Conservation (phyloP, 1,284 basidiomycete species). For the Kwoniella shivajii region DNA sequence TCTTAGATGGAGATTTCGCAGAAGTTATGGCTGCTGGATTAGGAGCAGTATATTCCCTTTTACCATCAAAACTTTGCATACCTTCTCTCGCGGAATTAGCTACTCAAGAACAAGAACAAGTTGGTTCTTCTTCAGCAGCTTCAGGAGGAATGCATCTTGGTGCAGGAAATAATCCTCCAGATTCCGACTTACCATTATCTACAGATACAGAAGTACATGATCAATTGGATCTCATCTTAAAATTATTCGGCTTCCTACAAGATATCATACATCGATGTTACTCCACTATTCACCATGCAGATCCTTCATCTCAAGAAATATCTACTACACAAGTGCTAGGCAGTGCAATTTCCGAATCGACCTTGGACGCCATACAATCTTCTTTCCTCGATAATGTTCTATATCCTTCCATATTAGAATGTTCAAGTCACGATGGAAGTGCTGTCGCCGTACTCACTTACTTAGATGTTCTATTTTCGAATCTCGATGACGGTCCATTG, state of each 20-base stretch:
- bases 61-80: constrained; percentile 75
- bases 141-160: constrained; percentile 33
- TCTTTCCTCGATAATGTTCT: constrained; percentile 91
- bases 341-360: constrained; percentile 74
- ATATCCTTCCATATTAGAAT: constrained; percentile 91
- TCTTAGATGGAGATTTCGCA: constrained; percentile 92
- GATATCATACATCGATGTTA: constrained; percentile 63
- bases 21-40: constrained; percentile 93
- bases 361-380: constrained; percentile 77
- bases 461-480: constrained; percentile 81
- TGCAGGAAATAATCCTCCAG: constrained; percentile 41
- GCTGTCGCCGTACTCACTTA: constrained; percentile 97
- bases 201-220: constrained; percentile 73
- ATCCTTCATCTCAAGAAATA: constrained; percentile 18
- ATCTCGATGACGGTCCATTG: constrained; percentile 64
- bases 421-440: constrained; percentile 87
- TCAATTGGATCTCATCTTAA: constrained; percentile 84
- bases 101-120: constrained; percentile 55
- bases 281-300: constrained; percentile 26
- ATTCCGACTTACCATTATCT: constrained; percentile 59
- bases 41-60: constrained; percentile 86
- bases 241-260: constrained; percentile 87
- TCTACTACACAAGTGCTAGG: constrained; percentile 59
- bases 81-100: constrained; percentile 60
- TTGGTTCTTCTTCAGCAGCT: constrained; percentile 64